Evolutionary conservation across 805 yeast species (phyloP), one percentile per base, ranked within the genome.

Genomic region (Candida maris): DNA sequence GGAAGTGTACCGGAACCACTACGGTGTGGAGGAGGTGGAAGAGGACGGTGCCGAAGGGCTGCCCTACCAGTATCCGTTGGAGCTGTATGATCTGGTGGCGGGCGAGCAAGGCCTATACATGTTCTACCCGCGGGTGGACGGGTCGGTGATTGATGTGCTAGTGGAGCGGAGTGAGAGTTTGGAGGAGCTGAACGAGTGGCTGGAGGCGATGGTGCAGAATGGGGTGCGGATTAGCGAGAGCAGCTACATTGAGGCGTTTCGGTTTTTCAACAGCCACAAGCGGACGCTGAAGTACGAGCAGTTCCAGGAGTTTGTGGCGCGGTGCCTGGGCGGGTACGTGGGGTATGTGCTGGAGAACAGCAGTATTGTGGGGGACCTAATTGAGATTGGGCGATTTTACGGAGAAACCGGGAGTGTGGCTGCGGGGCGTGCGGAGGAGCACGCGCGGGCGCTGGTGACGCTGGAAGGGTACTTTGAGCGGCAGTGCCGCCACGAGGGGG

Each of bases 1-100:
- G 27, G 46, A 48, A 17, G 34, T 44, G 6, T 48, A 34, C 32
- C 33, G 37, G 26, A 35, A 45, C 9, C 42, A 39, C 16, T 17
- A 39, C 31, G 18, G 25, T 12, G 22, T 46, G 17, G 34, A 44
- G 12, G 25, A 27, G 4, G 33, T 51, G 7, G 46, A 41, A 7
- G 32, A 44, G 12, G 41, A 41, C 6, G 32, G 33, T 10, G 22
- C 22, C 13, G 29, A 32, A 6, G 24, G 29, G 19, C 34, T 49
- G 8, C 49, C 51, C 7, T 48, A 44, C 39, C 46, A 48, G 21
- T 32, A 44, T 24, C 53, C 54, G n/a, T 32, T 43, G 30, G 51
- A 48, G n/a, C 9, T 54, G 27, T 52, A 37, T 35, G 59, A 54
- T 30, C 39, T 54, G 7, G 42, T 51, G 10, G 39, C 38, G 9